Conservation (phyloP, 805 yeast species). For the Candida railenensis region DNA sequence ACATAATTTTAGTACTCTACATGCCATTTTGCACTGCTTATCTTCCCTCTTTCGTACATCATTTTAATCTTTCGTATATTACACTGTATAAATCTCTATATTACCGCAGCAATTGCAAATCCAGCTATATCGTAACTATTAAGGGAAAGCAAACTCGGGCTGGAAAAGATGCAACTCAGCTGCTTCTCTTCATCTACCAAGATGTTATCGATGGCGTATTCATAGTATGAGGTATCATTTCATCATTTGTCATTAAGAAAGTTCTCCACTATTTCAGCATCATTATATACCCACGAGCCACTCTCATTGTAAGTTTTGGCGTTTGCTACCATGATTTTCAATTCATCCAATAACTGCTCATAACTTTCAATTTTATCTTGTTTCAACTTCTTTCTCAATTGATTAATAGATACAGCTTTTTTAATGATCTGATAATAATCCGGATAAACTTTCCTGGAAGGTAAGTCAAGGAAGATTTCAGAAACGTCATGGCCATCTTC, state of each 20-base stretch:
- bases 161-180: background rate
- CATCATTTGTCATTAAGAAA: constrained; percentile 16
- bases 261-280: constrained; percentile 50
- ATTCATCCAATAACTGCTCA: constrained; percentile 56
- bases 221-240: no score
- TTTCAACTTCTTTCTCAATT: constrained; percentile 50
- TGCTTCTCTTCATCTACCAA: background rate
- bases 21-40: no score
- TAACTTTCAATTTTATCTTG: constrained; percentile 33
- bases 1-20: no score
- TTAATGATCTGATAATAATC: constrained; percentile 74
- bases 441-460: constrained; percentile 73
- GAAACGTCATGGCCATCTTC: constrained; percentile 36
- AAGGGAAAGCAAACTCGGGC: no score
- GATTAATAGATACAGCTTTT: constrained; percentile 59
- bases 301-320: constrained; percentile 73
- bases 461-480: constrained; percentile 61
- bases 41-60: no score
- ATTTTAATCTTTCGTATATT: no score
- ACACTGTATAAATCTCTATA: no score
- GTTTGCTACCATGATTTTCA: constrained; percentile 65
- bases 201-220: no score
- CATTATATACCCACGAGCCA: constrained; percentile 60
- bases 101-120: no score
- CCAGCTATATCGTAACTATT: no score